A percentile compares a stretch with the other conserved stretches of the same genome.
Evolutionary conservation across 2,329 filamentous ascomycete species (phyloP).

Genomic region (Stemphylium lycopersici): DNA sequence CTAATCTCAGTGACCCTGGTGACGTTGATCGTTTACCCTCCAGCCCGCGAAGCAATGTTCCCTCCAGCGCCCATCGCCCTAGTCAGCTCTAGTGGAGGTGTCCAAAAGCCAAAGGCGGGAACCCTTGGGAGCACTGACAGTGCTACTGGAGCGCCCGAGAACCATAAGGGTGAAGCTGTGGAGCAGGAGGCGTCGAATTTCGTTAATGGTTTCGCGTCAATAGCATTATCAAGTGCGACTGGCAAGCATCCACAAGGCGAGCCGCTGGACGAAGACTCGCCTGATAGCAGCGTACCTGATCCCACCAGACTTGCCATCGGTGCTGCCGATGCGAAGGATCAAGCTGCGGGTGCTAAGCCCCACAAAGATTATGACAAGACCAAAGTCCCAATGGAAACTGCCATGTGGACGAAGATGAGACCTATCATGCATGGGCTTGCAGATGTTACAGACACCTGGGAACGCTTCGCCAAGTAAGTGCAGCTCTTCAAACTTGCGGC

Average conservation of each 20-base stretch:
- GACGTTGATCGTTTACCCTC: conserved; percentile 69
- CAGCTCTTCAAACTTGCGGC: neutral
- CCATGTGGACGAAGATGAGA: conserved; percentile 77
- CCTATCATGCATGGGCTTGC: conserved; percentile 71
- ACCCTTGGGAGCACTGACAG: conserved; percentile 78
- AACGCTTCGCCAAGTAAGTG: conserved; percentile 65
- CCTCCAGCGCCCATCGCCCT: conserved; percentile 78
- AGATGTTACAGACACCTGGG: conserved; percentile 67
- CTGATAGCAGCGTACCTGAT: conserved; percentile 65
- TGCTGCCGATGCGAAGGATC: conserved; percentile 61
- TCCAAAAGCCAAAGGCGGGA: conserved; percentile 78
- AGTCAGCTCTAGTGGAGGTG: conserved; percentile 71
- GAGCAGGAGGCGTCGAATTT: conserved; percentile 85
- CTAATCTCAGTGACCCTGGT: conserved; percentile 65
- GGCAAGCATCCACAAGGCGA: conserved; percentile 77
- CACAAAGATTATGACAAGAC: conserved; percentile 71
- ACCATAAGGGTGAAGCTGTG: conserved; percentile 81
- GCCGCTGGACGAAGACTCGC: conserved; percentile 52
- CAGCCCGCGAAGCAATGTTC: conserved; percentile 68
- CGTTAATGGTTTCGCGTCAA: conserved; percentile 72
- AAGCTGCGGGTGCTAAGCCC: conserved; percentile 59
- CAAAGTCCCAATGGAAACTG: conserved; percentile 76
- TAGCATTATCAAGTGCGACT: conserved; percentile 75
- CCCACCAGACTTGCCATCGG: conserved; percentile 62
- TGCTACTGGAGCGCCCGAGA: conserved; percentile 80